These are phyloP conservation scores for Fraxinus sp. DNA, from an alignment of 305 asterid genomes.

Conservation along the genomic window DNA sequence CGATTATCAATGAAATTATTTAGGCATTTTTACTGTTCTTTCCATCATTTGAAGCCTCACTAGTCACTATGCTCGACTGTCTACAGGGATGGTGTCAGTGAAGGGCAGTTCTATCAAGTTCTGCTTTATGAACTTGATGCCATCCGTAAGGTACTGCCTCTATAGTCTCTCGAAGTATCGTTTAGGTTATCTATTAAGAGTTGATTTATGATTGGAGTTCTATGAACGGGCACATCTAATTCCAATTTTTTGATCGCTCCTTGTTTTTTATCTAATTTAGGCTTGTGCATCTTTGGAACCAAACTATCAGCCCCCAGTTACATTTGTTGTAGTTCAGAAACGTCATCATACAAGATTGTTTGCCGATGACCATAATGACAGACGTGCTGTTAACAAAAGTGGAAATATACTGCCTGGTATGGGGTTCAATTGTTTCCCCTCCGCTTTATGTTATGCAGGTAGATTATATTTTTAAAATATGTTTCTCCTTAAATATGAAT, in stretches of 20 bases:
- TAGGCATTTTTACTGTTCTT: neutral
- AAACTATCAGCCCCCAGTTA: slow-evolving; percentile 80
- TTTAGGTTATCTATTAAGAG: neutral
- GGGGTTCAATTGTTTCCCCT: neutral
- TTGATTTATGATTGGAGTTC: neutral
- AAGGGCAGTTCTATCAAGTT: slow-evolving; percentile 95
- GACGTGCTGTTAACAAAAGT: slow-evolving; percentile 61
- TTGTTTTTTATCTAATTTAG: slow-evolving; percentile 32
- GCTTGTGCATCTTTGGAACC: slow-evolving; percentile 89
- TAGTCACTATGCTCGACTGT: neutral
- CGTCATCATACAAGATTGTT: slow-evolving; percentile 86
- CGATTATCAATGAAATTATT: neutral
- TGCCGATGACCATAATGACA: slow-evolving; percentile 69
- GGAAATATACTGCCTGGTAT: slow-evolving; percentile 83
- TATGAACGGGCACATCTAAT: neutral
- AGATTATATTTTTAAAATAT: neutral
- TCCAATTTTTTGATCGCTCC: neutral
- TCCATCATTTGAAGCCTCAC: slow-evolving; percentile 1
- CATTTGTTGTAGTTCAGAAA: slow-evolving; percentile 91
- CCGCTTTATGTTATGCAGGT: neutral
- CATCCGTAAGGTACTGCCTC: slow-evolving; percentile 65
- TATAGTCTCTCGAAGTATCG: neutral
- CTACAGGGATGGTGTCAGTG: slow-evolving; percentile 95
- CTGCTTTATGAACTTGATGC: slow-evolving; percentile 89
- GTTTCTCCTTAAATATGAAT: neutral